Percentiles rank a stretch among this genome's conserved stretches.
phyloP scores from a whole-genome alignment of 2,329 filamentous ascomycete species.

The Ophiostoma triangulosporum region DNA sequence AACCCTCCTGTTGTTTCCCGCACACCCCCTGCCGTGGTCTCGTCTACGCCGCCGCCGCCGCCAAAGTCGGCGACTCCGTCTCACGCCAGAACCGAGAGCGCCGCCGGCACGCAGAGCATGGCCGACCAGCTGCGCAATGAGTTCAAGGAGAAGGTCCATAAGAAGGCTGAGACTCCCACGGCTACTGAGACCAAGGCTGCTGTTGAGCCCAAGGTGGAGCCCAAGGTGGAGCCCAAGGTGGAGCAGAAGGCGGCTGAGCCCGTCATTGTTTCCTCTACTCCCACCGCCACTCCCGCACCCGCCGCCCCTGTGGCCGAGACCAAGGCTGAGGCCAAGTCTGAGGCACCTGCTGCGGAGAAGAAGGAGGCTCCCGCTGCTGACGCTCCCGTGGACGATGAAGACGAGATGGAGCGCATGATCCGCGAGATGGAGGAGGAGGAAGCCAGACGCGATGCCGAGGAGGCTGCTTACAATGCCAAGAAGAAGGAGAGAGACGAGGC shows the following conservation, averaged over 20 bases:
- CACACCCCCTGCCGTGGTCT: conserved; percentile 56
- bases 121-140: conserved; percentile 73
- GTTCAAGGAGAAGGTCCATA: conserved; percentile 64
- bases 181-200: neutral
- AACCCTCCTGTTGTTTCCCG: conserved; percentile 39
- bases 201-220: neutral
- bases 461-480: conserved; percentile 11
- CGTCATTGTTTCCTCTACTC: neutral
- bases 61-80: conserved; percentile 58
- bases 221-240: neutral
- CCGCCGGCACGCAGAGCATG: conserved; percentile 45
- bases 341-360: neutral
- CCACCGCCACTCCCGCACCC: neutral
- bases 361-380: neutral
- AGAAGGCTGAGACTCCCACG: conserved; percentile 19
- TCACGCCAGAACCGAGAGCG: conserved; percentile 56
- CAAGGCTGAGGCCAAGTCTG: conserved; percentile 1
- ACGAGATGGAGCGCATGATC: conserved; percentile 15
- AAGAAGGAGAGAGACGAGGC: conserved; percentile 11
- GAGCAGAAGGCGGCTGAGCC: conserved; percentile 1
- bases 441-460: conserved; percentile 12
- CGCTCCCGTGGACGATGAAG: conserved; percentile 31
- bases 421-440: conserved; percentile 17
- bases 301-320: too few relatives aligned
- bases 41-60: conserved; percentile 66